phyloP scores from a whole-genome alignment of 1,139 yeast genomes.

The Geotrichum klebahnii region DNA sequence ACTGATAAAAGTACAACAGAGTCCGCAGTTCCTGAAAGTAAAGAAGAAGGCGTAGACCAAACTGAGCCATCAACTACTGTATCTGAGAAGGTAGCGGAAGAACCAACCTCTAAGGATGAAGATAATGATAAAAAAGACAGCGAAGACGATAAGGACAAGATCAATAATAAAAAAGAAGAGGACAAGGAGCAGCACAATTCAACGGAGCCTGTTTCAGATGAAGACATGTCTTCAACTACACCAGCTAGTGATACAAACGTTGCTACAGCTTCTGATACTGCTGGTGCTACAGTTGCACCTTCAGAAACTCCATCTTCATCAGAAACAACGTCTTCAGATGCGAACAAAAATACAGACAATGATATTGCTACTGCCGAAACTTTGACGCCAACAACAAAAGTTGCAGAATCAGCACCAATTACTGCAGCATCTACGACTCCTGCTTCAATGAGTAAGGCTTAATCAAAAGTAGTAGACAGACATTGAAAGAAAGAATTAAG shows the following conservation, averaged over 20 bases:
- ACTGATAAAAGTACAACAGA: not conserved
- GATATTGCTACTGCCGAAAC: too few species aligned
- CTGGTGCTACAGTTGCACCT: not conserved
- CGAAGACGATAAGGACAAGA: conserved; percentile 5
- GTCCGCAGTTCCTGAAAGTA: conserved; percentile 9
- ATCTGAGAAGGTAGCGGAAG: not conserved
- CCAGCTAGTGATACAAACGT: not conserved
- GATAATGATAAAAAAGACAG: conserved; percentile 1
- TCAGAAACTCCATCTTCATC: not conserved
- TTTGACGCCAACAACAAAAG: too few species aligned
- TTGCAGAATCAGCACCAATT: too few species aligned
- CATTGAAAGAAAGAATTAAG: too few species aligned
- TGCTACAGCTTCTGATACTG: too few species aligned
- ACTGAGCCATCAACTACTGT: not conserved
- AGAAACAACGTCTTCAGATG: too few species aligned
- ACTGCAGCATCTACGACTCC: too few species aligned
- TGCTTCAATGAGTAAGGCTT: too few species aligned
- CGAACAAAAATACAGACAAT: too few species aligned
- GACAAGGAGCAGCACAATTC: conserved; percentile 1
- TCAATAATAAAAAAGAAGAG: conserved; percentile 13
- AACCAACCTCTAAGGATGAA: not conserved
- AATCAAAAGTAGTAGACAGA: too few species aligned
- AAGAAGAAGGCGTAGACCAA: conserved; percentile 1
- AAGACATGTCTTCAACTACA: not conserved
- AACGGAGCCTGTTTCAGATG: not conserved